A percentile compares a stretch with the other conserved stretches of the same genome.
Evolutionary conservation across 805 yeast genomes (phyloP).

Genomic region (Sugiyamaella marilandica): DNA sequence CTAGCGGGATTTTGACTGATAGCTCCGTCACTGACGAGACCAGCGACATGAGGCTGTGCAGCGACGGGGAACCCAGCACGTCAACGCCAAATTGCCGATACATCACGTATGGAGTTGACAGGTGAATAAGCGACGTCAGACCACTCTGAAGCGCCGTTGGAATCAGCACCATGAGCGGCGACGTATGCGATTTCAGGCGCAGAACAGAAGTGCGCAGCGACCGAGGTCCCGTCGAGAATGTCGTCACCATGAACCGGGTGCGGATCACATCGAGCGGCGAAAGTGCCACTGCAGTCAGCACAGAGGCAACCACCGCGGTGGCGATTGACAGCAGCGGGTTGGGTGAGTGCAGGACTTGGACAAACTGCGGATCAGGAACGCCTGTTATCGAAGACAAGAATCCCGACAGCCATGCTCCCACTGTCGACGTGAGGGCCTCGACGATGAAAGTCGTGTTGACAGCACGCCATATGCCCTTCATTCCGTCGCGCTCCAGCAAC

Average conservation of each 20-base stretch:
- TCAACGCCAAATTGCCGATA: constrained; percentile 62
- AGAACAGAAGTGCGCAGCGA: constrained; percentile 68
- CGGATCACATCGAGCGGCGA: constrained; percentile 81
- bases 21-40: constrained; percentile 62
- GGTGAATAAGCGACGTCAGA: constrained; percentile 50
- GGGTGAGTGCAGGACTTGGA: constrained; percentile 75
- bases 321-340: constrained; percentile 66
- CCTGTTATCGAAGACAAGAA: constrained; percentile 73
- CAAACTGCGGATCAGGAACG: constrained; percentile 83
- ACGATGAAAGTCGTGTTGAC: constrained; percentile 74
- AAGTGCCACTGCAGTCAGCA: constrained; percentile 64
- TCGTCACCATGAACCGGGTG: constrained; percentile 69
- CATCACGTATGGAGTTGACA: constrained; percentile 61
- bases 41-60: constrained; percentile 56
- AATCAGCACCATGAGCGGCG: constrained; percentile 55
- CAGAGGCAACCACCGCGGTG: constrained; percentile 65
- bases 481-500: constrained; percentile 61
- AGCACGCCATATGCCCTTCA: constrained; percentile 61
- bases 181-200: constrained; percentile 43
- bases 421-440: constrained; percentile 65
- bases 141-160: constrained; percentile 69
- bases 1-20: constrained; percentile 77
- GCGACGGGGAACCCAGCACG: constrained; percentile 54
- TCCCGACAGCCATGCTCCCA: constrained; percentile 91
- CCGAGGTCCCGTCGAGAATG: constrained; percentile 47